Conservation (phyloP, 768 basidiomycete genomes). For the Suillus luteus region DNA sequence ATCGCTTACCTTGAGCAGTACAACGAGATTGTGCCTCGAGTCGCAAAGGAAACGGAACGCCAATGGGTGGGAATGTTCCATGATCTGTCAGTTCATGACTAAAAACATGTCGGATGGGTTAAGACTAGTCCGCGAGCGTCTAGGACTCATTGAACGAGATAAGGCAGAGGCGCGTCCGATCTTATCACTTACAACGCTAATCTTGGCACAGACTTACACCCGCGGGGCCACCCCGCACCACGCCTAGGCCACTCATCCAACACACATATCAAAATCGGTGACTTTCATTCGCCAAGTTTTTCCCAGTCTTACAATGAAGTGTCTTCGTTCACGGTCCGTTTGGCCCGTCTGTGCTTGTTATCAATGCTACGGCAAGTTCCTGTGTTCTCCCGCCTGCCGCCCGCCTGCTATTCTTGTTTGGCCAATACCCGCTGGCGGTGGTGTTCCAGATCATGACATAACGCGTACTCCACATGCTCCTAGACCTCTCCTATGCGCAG, state of each 20-base stretch:
- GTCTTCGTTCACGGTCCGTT: not conserved
- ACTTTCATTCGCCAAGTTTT: not conserved
- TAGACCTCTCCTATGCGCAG: not conserved
- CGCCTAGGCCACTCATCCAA: not conserved
- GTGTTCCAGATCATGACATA: not conserved
- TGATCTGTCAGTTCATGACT: no score
- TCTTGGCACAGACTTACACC: not conserved
- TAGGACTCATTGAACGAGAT: conserved; percentile 3
- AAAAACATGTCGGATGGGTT: no score
- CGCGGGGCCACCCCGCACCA: not conserved
- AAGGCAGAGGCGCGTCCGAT: not conserved
- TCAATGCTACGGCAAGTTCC: not conserved
- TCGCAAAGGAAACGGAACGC: no score
- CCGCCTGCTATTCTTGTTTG: not conserved
- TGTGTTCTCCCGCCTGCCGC: not conserved
- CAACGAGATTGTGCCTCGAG: no score
- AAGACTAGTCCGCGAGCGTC: no score
- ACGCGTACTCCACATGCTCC: not conserved
- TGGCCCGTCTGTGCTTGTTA: not conserved
- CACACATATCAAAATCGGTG: not conserved
- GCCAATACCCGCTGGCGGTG: not conserved
- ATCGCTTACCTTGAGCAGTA: no score
- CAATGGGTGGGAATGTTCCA: no score
- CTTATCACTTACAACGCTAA: not conserved
- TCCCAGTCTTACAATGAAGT: not conserved